These are phyloP conservation scores for Globisporangium sylvaticum DNA, from an alignment of 352 stramenopile genomes.

Conservation along the genomic window DNA sequence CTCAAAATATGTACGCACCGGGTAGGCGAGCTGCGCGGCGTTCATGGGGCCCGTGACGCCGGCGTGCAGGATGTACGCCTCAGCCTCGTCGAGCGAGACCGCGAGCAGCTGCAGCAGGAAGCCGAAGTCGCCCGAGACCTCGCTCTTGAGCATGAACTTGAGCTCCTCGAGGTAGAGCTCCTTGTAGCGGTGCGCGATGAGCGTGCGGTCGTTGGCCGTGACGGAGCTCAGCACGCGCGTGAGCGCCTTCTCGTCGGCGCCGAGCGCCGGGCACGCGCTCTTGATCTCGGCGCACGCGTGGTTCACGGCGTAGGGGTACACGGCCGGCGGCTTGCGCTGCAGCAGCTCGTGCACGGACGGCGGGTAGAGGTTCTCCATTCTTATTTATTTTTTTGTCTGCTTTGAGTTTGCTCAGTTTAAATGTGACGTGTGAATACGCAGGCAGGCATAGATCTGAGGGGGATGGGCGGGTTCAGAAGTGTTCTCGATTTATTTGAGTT, in stretches of 20 bases:
- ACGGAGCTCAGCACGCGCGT: constrained; percentile 21
- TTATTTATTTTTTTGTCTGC: constrained; percentile 1
- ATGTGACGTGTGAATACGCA: constrained; percentile 1
- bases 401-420: background rate
- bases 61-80: constrained; percentile 24
- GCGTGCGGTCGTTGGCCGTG: constrained; percentile 17
- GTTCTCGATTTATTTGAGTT: constrained; percentile 10
- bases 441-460: background rate
- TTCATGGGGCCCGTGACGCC: constrained; percentile 24
- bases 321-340: constrained; percentile 6
- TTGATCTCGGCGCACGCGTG: constrained; percentile 26
- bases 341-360: constrained; percentile 19
- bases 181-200: constrained; percentile 25
- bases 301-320: constrained; percentile 21
- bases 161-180: constrained; percentile 27
- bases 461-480: background rate
- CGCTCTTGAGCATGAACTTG: constrained; percentile 20
- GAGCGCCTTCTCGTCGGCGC: constrained; percentile 22
- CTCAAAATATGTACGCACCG: constrained; percentile 7
- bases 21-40: constrained; percentile 22
- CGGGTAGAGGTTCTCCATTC: constrained; percentile 26
- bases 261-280: constrained; percentile 20
- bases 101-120: constrained; percentile 25
- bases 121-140: constrained; percentile 25
- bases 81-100: constrained; percentile 23